Evolutionary conservation across 192 early-diverging fungal genomes (phyloP).

Genomic region (Entomortierella lignicola): DNA sequence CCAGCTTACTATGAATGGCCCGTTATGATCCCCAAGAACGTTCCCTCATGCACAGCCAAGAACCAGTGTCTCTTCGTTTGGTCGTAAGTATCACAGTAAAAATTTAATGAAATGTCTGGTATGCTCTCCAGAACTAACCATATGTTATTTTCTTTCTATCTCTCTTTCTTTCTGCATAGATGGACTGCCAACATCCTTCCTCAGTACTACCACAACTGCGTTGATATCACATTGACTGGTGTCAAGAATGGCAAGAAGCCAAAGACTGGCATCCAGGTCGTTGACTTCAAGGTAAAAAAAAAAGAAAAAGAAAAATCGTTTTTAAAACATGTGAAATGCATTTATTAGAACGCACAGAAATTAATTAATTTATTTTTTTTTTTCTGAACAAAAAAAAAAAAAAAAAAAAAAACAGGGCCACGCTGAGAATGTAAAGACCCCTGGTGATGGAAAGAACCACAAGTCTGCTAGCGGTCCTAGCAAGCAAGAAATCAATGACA

Average conservation of each 20-base stretch:
- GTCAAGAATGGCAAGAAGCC: constrained; percentile 35
- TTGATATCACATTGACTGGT: constrained; percentile 70
- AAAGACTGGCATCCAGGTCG: constrained; percentile 15
- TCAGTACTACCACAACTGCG: constrained; percentile 85
- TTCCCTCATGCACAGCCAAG: constrained; percentile 40
- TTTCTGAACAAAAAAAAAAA: too few species aligned
- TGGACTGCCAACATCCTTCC: constrained; percentile 80
- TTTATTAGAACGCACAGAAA: too few species aligned
- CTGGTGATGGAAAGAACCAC: constrained; percentile 48
- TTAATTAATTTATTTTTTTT: too few species aligned
- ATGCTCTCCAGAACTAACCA: background rate
- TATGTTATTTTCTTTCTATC: background rate
- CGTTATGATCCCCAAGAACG: constrained; percentile 55
- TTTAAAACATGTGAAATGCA: too few species aligned
- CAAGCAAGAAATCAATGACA: constrained; percentile 33
- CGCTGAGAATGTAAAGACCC: constrained; percentile 10
- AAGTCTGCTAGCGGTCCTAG: constrained; percentile 18
- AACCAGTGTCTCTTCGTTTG: constrained; percentile 61
- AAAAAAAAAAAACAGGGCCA: too few species aligned
- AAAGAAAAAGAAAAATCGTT: too few species aligned
- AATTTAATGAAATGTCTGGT: too few species aligned
- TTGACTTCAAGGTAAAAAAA: constrained; percentile 42
- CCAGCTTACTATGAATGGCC: constrained; percentile 29
- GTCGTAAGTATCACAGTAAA: constrained; percentile 59
- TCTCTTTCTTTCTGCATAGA: background rate